Evolutionary conservation across 2,329 filamentous ascomycete genomes (phyloP).

Genomic region (Kalmusia sp.): DNA sequence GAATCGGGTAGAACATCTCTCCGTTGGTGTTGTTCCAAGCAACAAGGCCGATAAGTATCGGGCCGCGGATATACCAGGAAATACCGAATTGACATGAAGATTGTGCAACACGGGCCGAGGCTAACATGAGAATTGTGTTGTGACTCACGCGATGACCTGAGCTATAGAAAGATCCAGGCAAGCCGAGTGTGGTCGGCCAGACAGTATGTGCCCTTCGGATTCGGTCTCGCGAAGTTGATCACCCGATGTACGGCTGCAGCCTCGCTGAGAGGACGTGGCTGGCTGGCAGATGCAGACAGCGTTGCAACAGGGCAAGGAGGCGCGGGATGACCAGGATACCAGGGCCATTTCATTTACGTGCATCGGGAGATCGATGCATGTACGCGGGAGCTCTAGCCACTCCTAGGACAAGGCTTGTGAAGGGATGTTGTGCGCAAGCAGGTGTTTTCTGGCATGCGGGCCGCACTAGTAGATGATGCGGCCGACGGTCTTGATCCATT

Average conservation of each 20-base stretch:
- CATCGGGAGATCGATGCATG: slow-evolving; percentile 9
- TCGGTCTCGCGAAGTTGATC: background rate
- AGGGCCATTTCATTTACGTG: background rate
- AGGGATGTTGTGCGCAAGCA: background rate
- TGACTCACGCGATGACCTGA: too few relatives aligned
- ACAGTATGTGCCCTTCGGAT: background rate
- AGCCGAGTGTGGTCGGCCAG: too few relatives aligned
- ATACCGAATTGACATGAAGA: too few relatives aligned
- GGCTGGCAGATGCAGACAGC: background rate
- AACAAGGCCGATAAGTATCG: too few relatives aligned
- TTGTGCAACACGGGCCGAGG: too few relatives aligned
- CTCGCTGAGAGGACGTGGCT: background rate
- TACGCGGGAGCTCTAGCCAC: background rate
- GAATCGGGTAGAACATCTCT: too few relatives aligned
- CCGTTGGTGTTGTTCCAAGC: too few relatives aligned
- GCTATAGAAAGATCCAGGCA: too few relatives aligned
- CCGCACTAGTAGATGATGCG: background rate
- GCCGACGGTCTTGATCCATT: background rate
- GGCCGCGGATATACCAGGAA: too few relatives aligned
- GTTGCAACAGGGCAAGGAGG: background rate
- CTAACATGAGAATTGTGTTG: too few relatives aligned
- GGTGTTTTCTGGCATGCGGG: background rate
- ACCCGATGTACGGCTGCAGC: background rate
- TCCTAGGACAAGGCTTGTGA: background rate
- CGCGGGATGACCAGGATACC: background rate